Evolutionary conservation across 345 rosid genomes (phyloP).

Genomic region (Diplotaxis tenuifolia): DNA sequence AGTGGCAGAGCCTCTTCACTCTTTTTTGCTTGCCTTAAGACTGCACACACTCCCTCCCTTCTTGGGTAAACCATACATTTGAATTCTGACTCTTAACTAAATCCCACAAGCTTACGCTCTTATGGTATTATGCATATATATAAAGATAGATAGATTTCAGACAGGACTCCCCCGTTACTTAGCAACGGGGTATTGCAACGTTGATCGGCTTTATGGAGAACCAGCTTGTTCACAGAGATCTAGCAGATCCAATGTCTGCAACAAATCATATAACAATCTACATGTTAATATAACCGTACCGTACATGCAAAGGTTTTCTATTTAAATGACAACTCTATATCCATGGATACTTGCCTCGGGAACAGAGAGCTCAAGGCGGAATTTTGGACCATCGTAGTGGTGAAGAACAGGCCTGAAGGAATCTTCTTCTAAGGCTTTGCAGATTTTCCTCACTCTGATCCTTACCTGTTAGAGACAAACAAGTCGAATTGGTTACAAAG

Average conservation of each 20-base stretch:
- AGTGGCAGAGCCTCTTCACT: constrained; percentile 33
- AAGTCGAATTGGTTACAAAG: neutral
- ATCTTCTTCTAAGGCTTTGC: constrained; percentile 97
- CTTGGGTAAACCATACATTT: constrained; percentile 25
- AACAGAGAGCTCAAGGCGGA: constrained; percentile 91
- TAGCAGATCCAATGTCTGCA: constrained; percentile 83
- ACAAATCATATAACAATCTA: too few relatives aligned
- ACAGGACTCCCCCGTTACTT: neutral
- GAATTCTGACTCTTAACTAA: constrained; percentile 29
- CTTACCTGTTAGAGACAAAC: constrained; percentile 53
- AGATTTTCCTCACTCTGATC: constrained; percentile 74
- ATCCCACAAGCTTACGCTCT: constrained; percentile 42
- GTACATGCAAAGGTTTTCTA: constrained; percentile 1
- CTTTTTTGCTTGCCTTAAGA: constrained; percentile 19
- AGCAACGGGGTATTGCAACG: constrained; percentile 21
- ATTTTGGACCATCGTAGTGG: constrained; percentile 95
- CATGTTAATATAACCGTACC: too few relatives aligned
- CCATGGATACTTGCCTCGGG: constrained; percentile 69
- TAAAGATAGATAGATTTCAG: constrained; percentile 14
- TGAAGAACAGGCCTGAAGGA: constrained; percentile 95
- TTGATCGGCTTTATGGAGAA: constrained; percentile 44
- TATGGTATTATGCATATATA: constrained; percentile 18
- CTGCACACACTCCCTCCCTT: constrained; percentile 11
- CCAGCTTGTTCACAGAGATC: constrained; percentile 96
- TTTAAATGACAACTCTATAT: neutral